Percentiles rank a stretch among this genome's conserved stretches.
Conservation (phyloP, 1,284 basidiomycete species). For the Blastosporella zonata region DNA sequence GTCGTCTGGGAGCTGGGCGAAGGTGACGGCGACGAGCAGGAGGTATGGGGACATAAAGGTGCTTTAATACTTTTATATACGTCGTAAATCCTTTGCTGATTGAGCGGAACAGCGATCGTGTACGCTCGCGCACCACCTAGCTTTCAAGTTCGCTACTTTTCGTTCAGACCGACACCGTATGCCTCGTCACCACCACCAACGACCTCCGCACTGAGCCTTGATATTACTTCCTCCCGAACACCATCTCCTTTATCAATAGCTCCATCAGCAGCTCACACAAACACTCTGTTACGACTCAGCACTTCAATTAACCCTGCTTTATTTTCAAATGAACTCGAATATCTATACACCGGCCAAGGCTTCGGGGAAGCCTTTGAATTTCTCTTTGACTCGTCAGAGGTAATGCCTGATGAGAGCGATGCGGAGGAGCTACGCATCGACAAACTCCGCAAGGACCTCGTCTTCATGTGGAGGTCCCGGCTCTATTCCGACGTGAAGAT, state of each 20-base stretch:
- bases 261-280: conserved; percentile 21
- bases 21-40: conserved; percentile 48
- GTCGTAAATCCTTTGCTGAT: not conserved
- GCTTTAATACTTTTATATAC: conserved; percentile 11
- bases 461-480: conserved; percentile 94
- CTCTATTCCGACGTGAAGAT: conserved; percentile 90
- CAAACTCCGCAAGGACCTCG: conserved; percentile 86
- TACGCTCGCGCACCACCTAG: conserved; percentile 90
- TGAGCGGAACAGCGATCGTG: conserved; percentile 66
- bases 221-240: conserved; percentile 47
- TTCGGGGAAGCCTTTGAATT: conserved; percentile 89
- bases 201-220: conserved; percentile 62
- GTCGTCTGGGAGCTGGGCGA: conserved; percentile 83
- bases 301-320: conserved; percentile 72
- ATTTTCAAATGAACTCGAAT: conserved; percentile 86
- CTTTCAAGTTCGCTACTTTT: conserved; percentile 84
- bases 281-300: conserved; percentile 49
- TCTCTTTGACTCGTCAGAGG: conserved; percentile 72
- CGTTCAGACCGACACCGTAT: conserved; percentile 61
- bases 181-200: conserved; percentile 53
- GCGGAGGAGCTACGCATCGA: conserved; percentile 75
- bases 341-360: conserved; percentile 85
- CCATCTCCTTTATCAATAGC: conserved; percentile 44
- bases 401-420: conserved; percentile 45
- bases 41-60: conserved; percentile 93